These are phyloP conservation scores for Chimonanthus salicifolius DNA, from an alignment of 164 flowering plant genomes.

Conservation along the genomic window DNA sequence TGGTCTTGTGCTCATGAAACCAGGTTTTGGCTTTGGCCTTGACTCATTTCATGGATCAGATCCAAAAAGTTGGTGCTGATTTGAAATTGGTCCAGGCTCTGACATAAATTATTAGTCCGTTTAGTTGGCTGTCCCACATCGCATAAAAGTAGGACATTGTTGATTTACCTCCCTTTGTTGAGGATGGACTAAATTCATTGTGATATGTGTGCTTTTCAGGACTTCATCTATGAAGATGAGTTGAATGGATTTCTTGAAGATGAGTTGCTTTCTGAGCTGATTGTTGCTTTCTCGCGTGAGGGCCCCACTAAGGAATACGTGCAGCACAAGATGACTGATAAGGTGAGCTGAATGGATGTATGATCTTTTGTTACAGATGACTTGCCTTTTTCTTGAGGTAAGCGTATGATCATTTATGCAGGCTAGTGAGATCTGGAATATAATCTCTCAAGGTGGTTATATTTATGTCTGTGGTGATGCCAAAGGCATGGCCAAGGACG, in stretches of 20 bases:
- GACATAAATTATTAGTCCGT: neutral
- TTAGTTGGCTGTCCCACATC: neutral
- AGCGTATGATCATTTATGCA: slow-evolving; percentile 23
- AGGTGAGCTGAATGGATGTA: slow-evolving; percentile 28
- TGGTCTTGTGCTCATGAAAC: neutral
- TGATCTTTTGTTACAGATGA: neutral
- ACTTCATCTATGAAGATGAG: slow-evolving; percentile 85
- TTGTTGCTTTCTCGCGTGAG: slow-evolving; percentile 89
- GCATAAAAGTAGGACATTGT: neutral
- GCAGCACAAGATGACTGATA: slow-evolving; percentile 83
- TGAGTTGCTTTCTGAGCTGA: slow-evolving; percentile 66
- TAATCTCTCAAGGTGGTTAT: slow-evolving; percentile 59
- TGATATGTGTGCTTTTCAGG: slow-evolving; percentile 30
- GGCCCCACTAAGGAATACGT: slow-evolving; percentile 84
- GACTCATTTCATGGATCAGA: neutral
- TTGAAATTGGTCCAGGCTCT: neutral
- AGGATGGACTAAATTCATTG: neutral
- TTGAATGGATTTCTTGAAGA: slow-evolving; percentile 51
- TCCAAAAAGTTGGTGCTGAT: neutral
- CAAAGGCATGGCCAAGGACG: slow-evolving; percentile 94
- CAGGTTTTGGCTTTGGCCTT: neutral
- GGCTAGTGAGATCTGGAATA: slow-evolving; percentile 63
- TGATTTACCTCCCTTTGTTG: neutral
- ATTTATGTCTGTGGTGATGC: slow-evolving; percentile 97
- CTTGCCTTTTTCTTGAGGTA: neutral